Conservation (phyloP, 495 filamentous ascomycete genomes). For the Jackrogersella minutella region DNA sequence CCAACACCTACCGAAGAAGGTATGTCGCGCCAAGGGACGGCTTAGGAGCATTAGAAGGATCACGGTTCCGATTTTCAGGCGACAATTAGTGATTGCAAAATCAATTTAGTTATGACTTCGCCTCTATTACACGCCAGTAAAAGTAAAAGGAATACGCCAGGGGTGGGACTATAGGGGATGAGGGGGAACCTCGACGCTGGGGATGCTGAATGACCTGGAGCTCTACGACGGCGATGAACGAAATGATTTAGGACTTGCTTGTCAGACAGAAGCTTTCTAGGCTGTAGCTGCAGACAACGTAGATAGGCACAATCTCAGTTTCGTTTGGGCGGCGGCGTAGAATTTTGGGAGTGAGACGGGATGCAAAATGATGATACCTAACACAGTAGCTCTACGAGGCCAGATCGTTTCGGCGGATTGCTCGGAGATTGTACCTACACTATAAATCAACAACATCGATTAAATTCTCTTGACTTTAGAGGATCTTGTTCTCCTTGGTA, state of each 20-base stretch:
- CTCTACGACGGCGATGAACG: neutral
- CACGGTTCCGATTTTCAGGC: conserved; percentile 82
- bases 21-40: conserved; percentile 96
- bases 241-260: conserved; percentile 2
- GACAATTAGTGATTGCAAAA: neutral
- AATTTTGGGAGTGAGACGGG: conserved; percentile 20
- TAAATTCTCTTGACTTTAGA: neutral
- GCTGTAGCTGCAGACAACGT: conserved; percentile 2
- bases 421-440: conserved; percentile 36
- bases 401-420: conserved; percentile 11
- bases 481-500: neutral
- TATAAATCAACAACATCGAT: neutral
- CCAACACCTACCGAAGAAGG: conserved; percentile 87
- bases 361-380: conserved; percentile 38
- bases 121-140: neutral
- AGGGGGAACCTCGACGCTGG: neutral
- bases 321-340: conserved; percentile 19
- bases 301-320: conserved; percentile 19
- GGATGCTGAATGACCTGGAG: neutral
- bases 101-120: neutral
- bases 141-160: neutral
- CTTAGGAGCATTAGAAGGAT: conserved; percentile 82
- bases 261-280: neutral
- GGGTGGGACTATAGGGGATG: too few species aligned
- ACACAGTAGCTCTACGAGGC: conserved; percentile 5